Percentiles rank a stretch among this genome's conserved stretches.
Evolutionary conservation across 192 early-diverging fungal genomes (phyloP).

Genomic region (Coemansia sp.): DNA sequence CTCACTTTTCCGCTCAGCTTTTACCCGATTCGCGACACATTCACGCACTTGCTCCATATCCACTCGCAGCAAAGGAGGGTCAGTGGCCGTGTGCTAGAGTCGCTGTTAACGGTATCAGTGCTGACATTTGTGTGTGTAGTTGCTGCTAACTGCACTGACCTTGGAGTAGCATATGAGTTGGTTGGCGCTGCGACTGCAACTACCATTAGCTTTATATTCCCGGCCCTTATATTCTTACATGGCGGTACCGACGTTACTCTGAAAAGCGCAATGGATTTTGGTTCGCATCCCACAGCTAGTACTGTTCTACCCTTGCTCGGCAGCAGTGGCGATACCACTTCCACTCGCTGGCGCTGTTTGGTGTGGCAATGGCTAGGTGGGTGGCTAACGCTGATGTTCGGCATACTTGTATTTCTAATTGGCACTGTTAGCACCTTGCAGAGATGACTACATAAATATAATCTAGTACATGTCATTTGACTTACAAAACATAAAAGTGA

Average conservation of each 20-base stretch:
- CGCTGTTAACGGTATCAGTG: constrained; percentile 23
- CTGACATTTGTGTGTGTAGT: constrained; percentile 23
- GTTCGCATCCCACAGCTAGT: neutral
- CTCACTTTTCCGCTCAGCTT: constrained; percentile 57
- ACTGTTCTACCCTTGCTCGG: neutral
- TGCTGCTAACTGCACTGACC: constrained; percentile 25
- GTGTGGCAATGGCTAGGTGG: neutral
- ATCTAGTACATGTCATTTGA: too few relatives aligned
- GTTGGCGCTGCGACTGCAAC: constrained; percentile 38
- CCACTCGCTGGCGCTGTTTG: neutral
- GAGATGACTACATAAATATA: neutral
- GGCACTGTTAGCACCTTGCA: neutral
- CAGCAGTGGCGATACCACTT: neutral
- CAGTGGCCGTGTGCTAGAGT: constrained; percentile 16
- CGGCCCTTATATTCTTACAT: constrained; percentile 35
- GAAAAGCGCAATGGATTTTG: neutral
- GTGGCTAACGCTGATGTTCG: neutral
- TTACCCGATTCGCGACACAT: constrained; percentile 44
- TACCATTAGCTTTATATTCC: constrained; percentile 44
- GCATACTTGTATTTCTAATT: neutral
- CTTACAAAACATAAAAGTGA: too few relatives aligned
- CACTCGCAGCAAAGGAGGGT: constrained; percentile 25
- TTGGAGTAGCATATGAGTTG: constrained; percentile 48
- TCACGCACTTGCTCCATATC: constrained; percentile 43
- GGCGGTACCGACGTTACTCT: constrained; percentile 37